Evolutionary conservation across 495 filamentous ascomycete genomes (phyloP), one percentile per base, ranked within the genome.

Genomic region (Xylaria flabelliformis): DNA sequence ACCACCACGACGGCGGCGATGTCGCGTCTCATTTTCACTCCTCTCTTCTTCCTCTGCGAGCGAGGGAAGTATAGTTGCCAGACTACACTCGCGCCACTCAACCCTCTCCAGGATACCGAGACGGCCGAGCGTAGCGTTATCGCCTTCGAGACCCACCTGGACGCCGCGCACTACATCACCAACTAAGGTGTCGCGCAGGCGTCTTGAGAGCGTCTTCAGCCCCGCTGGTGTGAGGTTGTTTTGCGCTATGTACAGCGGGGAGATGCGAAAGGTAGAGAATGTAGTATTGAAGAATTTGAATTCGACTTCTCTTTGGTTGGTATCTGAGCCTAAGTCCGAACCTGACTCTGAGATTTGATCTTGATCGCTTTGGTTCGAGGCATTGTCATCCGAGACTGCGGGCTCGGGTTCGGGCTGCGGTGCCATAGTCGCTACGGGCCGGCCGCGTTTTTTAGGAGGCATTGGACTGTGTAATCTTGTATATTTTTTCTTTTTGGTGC

Each of bases 111-210:
- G 51, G 46, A 78, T 73, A 10, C 85, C 85, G 2, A 79, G 79
- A 17, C 82, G 74, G 0, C 83, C 81, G 26, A 84, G 63, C 5
- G 74, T 72, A 1, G 70, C 79, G 19, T 39, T 61, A 2, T 79
- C 80, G 5, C 72, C 72, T 32, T 81, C 69, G 41, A 74, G 51
- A 1, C 82, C 81, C 4, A 87, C 79, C 55, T 85, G 83, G 29
- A 86, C 83, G 39, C 85, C 85, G 34, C 85, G 84, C 24, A 85
- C 82, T 0, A 86, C 84, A 67, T 86, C 85, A 0, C 84, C 84
- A 0, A 86, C 84, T 0, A 87, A 77, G 8, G 71, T 74, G 32
- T 86, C 84, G 10, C 85, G 79, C 3, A 87, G 73, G 0, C 81
- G 76, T 2, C 78, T 78, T 0, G 85, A 78, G 13, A 85, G 74